Evolutionary conservation across 441 rosid genomes (phyloP), one percentile per base, ranked within the genome.

Genomic region (Aquilaria agallochum): DNA sequence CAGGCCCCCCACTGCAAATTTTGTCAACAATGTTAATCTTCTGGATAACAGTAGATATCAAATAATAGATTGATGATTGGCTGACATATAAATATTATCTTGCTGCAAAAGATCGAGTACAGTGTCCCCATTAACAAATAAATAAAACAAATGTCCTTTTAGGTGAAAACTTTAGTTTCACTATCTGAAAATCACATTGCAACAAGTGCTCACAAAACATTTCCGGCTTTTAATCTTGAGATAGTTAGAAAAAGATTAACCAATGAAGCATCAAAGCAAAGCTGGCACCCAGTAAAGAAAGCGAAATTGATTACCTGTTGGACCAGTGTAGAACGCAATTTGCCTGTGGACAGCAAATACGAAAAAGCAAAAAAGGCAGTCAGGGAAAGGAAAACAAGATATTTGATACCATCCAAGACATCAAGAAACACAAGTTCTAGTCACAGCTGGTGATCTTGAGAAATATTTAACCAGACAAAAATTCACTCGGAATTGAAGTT

Each of bases 241-340:
- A 50, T 14, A 3, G n/a, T 8, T 1, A 14, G 50, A 14, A 31
- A 52, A 15, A 14, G 42, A 14, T 51, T 4, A 56, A 62, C 56
- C 49, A 36, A 15, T 6, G 7, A 36, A 61, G 27, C 2, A 15
- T 36, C 11, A 9, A 36, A 3, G 42, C 12, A 31, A 51, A 15
- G 62, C 32, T 44, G 11, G 54, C 15, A 12, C 9, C 12, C 31
- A 65, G 6, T 12, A 12, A 30, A 55, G 3, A 5, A 51, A 44
- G 40, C 31, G n/a, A 54, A 60, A 13, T 4, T 12, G 45, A 6
- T 68, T 75, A 90, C 98, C 98, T 83, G 96, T 88, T 36, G 98
- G 88, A 9, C 96, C 96, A 0, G 96, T 93, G 74, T 72, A 84
- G 68, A 40, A 83, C 53, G 98, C 86, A 69, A 93, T 76, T 75